A percentile compares a stretch with the other conserved stretches of the same genome.
Evolutionary conservation across 148 eudicot species (phyloP).

Genomic region (Nyssa sinensis): DNA sequence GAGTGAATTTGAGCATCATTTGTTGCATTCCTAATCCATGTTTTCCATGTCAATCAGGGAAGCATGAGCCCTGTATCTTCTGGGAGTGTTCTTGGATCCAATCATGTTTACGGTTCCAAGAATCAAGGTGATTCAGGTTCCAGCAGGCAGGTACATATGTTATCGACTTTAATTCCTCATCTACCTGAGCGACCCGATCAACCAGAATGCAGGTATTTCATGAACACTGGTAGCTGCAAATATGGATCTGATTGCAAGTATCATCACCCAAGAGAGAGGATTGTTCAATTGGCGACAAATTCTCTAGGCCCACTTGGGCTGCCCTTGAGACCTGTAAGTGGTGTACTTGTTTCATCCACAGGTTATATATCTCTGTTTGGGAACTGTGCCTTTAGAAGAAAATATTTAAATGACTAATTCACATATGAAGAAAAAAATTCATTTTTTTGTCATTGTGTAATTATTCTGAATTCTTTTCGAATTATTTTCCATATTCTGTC

Average conservation of each 20-base stretch:
- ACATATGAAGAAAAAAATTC: background rate
- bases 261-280: slow-evolving; percentile 68
- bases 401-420: background rate
- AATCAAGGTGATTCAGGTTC: slow-evolving; percentile 32
- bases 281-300: slow-evolving; percentile 30
- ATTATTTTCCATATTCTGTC: too few relatives aligned
- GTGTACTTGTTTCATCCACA: background rate
- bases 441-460: background rate
- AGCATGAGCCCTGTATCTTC: slow-evolving; percentile 25
- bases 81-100: slow-evolving; percentile 18
- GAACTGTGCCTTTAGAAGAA: background rate
- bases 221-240: slow-evolving; percentile 70
- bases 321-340: slow-evolving; percentile 77
- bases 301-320: slow-evolving; percentile 69
- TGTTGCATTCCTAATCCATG: background rate
- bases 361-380: background rate
- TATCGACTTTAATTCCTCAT: slow-evolving; percentile 21
- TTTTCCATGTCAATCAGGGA: slow-evolving; percentile 33
- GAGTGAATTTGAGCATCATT: background rate
- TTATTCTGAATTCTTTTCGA: too few relatives aligned
- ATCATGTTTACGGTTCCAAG: slow-evolving; percentile 28
- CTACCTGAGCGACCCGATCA: slow-evolving; percentile 66
- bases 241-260: slow-evolving; percentile 76
- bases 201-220: slow-evolving; percentile 72
- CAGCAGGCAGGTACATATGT: slow-evolving; percentile 25